A percentile compares a stretch with the other conserved stretches of the same genome.
Evolutionary conservation across 805 yeast genomes (phyloP).

Genomic region (Barnettozyma populi): DNA sequence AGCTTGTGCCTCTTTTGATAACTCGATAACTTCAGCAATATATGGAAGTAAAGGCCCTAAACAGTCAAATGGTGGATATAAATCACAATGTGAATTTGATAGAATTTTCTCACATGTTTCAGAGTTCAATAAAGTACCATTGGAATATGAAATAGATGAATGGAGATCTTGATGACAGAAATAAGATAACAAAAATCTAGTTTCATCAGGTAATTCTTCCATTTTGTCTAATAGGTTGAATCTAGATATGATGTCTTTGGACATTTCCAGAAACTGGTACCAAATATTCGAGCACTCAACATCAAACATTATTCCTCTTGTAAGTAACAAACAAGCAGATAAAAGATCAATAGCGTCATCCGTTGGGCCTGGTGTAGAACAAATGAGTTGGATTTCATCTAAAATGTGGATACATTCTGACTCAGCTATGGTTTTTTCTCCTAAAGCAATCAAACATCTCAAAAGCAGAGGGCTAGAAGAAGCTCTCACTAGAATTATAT

Average conservation of each 20-base stretch:
- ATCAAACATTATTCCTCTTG: background rate
- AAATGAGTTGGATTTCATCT: background rate
- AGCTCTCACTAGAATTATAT: background rate
- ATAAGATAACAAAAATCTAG: background rate
- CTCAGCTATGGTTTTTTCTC: background rate
- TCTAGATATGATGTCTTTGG: background rate
- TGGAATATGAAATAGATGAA: background rate
- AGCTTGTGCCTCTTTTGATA: conserved; percentile 1
- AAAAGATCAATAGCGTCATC: background rate
- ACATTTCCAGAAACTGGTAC: conserved; percentile 1
- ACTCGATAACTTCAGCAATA: background rate
- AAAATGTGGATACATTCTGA: background rate
- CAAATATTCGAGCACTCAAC: background rate
- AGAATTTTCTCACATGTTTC: background rate
- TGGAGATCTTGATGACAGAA: conserved; percentile 1
- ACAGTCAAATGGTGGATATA: conserved; percentile 4
- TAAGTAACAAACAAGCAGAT: background rate
- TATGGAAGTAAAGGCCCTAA: background rate
- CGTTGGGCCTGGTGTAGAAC: background rate
- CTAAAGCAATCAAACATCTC: background rate
- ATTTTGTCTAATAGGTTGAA: background rate
- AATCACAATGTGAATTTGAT: background rate
- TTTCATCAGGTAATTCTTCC: background rate
- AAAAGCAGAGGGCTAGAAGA: background rate
- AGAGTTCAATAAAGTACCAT: background rate